Base-by-base conservation (phyloP, 495 filamentous ascomycete species). In the Aspergillus leporis region DNA sequence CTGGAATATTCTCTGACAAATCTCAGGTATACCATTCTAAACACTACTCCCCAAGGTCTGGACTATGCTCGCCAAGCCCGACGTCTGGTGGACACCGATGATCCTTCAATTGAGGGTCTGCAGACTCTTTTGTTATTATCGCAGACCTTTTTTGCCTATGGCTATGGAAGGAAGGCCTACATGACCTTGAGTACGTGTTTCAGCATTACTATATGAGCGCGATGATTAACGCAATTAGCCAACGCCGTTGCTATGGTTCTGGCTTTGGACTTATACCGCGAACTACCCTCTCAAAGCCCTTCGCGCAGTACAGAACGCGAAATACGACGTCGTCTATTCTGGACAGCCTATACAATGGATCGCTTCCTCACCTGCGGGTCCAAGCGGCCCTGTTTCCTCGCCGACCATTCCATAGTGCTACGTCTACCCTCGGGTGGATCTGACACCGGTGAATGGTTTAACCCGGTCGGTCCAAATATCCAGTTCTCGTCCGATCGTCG, bases 341-440 rank as follows among this genome's bases (percentile, higher is more conserved):
- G 91, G 91, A 83, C 88, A 5, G 90, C 88, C 59, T 95, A 93
- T 63, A 75, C 92, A 19, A 85, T 93, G 73, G 91, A 95, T 69
- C 83, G 88, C 28, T 93, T 93, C 59, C 81, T 87, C 46, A 83
- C 87, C 0, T 89, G 88, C 62, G 91, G 90, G 18, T 93, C 90
- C 1, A 88, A 87, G 61, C 83, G 91, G 8, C 90, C 90, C 0
- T 87, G 87, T 58, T 76, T 92, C 21, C 84, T 93, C 21, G 82
- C 85, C 23, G 90, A 92, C 66, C 83, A 90, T 61, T 87, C 85
- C 8, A 87, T 92, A 51, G 73, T 88, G 5, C 70, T 95, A 47
- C 84, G 88, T 13, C 75, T 92, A 7, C 90, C 90, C 0, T 85
- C 87, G 16, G 72, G 75, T 7, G 74, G 79, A 32, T 65, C 87